Evolutionary conservation across 1,284 basidiomycete genomes (phyloP).

Genomic region (Tremellales sp.): DNA sequence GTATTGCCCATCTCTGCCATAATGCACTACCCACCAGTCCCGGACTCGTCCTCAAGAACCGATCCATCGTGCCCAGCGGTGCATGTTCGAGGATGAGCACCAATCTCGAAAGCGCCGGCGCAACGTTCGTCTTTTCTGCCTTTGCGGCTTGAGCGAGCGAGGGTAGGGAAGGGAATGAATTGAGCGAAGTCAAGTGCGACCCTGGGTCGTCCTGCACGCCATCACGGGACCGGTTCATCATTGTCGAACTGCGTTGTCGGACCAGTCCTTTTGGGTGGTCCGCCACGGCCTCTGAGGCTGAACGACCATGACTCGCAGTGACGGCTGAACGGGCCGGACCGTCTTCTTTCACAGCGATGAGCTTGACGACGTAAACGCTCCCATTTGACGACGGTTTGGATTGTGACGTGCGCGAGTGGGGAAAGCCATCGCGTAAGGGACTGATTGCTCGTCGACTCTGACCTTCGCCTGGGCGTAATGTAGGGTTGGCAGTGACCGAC

Average conservation of each 20-base stretch:
- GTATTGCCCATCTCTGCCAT: conserved; percentile 48
- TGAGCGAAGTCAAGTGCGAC: conserved; percentile 5
- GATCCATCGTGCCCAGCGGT: conserved; percentile 45
- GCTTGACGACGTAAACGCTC: conserved; percentile 34
- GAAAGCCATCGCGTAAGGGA: conserved; percentile 9
- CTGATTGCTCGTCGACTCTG: conserved; percentile 10
- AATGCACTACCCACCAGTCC: conserved; percentile 34
- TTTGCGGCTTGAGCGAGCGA: conserved; percentile 15
- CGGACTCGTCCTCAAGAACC: conserved; percentile 44
- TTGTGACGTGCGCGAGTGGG: not conserved
- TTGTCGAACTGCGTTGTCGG: conserved; percentile 13
- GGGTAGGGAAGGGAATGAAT: conserved; percentile 21
- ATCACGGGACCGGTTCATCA: conserved; percentile 3
- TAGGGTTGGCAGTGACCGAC: conserved; percentile 1
- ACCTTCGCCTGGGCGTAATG: not conserved
- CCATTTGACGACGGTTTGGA: conserved; percentile 10
- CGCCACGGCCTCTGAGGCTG: conserved; percentile 19
- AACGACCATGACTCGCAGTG: conserved; percentile 14
- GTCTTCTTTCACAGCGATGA: conserved; percentile 44
- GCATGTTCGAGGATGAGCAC: conserved; percentile 49
- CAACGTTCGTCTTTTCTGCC: conserved; percentile 3
- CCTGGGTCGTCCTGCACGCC: not conserved
- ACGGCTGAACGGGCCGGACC: conserved; percentile 7
- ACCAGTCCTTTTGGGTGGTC: conserved; percentile 4
- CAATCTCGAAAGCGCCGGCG: conserved; percentile 27